phyloP scores from a whole-genome alignment of 441 rosid species.

The Hura crepitans region DNA sequence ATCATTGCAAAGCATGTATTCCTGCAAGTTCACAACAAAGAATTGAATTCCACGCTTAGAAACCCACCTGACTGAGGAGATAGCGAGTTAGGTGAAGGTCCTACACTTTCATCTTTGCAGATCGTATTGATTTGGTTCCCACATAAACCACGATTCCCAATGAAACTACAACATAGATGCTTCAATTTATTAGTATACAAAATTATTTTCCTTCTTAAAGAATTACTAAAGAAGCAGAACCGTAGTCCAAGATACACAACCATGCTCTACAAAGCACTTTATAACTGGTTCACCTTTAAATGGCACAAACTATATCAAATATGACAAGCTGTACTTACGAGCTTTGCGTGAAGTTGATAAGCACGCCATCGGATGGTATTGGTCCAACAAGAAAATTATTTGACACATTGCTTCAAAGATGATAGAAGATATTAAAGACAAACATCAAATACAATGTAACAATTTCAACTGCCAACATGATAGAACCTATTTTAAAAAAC shows the following conservation, averaged over 20 bases:
- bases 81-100: constrained; percentile 39
- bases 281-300: neutral
- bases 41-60: constrained; percentile 7
- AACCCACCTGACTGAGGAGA: constrained; percentile 49
- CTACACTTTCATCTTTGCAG: constrained; percentile 59
- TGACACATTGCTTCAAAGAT: constrained; percentile 64
- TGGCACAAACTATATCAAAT: constrained; percentile 14
- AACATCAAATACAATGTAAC: constrained; percentile 15
- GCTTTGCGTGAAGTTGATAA: constrained; percentile 51
- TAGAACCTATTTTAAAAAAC: constrained; percentile 4
- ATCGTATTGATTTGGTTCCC: constrained; percentile 65
- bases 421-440: constrained; percentile 19
- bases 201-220: constrained; percentile 9
- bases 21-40: constrained; percentile 10
- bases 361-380: constrained; percentile 76
- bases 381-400: constrained; percentile 82
- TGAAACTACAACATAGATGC: constrained; percentile 47
- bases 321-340: constrained; percentile 55
- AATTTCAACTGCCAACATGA: constrained; percentile 5
- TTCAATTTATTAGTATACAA: constrained; percentile 25
- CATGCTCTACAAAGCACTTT: neutral
- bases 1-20: neutral
- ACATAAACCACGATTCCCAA: constrained; percentile 78
- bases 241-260: neutral
- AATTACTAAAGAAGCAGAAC: neutral